Evolutionary conservation across 106 monocot genomes (phyloP).

Genomic region (Acorus gramineus): DNA sequence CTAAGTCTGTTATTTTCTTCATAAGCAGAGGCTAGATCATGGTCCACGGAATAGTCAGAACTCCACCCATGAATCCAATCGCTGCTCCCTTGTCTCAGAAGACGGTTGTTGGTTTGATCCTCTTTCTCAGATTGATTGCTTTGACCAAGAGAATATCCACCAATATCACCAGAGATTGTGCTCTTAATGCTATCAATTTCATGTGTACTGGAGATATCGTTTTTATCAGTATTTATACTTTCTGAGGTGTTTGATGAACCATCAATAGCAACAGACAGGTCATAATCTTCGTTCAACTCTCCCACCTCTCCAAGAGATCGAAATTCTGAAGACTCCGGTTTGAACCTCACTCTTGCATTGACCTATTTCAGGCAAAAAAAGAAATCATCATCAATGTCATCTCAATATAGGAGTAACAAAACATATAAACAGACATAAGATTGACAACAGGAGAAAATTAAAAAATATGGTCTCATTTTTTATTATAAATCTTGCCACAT

Average conservation of each 20-base stretch:
- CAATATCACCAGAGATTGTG: constrained; percentile 18
- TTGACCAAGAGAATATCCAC: constrained; percentile 23
- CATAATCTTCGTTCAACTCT: constrained; percentile 48
- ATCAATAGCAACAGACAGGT: constrained; percentile 44
- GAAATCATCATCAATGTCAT: background rate
- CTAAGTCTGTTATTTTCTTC: constrained; percentile 63
- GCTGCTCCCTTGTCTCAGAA: constrained; percentile 40
- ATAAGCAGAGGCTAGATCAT: constrained; percentile 46
- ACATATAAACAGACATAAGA: background rate
- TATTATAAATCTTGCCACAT: too few species aligned
- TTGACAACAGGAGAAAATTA: constrained; percentile 1
- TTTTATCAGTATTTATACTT: constrained; percentile 65
- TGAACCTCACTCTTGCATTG: constrained; percentile 47
- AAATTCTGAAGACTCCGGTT: constrained; percentile 26
- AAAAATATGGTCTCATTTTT: too few species aligned
- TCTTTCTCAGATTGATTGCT: constrained; percentile 26
- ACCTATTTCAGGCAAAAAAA: constrained; percentile 30
- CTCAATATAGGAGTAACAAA: background rate
- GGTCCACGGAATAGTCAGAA: constrained; percentile 50
- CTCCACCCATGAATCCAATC: constrained; percentile 68
- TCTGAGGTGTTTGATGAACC: constrained; percentile 75
- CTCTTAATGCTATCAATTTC: constrained; percentile 34
- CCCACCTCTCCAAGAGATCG: constrained; percentile 34
- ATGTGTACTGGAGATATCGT: constrained; percentile 33
- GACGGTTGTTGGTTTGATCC: constrained; percentile 12